Evolutionary conservation across 768 basidiomycete genomes (phyloP).

Genomic region (Botryobasidium botryosum): DNA sequence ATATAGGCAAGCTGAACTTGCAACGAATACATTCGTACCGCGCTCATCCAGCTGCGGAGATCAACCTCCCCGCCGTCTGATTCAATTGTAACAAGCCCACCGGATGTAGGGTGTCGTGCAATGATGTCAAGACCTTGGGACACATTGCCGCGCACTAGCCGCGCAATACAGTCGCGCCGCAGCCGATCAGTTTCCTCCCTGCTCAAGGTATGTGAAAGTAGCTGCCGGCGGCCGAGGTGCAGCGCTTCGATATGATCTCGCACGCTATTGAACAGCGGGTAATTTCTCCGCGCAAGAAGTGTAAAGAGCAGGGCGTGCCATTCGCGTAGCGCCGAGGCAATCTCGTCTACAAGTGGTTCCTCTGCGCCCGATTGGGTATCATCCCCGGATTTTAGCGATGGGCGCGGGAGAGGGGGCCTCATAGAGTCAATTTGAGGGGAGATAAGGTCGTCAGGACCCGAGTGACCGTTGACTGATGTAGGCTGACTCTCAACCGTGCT

Average conservation of each 20-base stretch:
- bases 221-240: slow-evolving; percentile 79
- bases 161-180: slow-evolving; percentile 70
- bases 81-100: slow-evolving; percentile 64
- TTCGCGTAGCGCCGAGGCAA: slow-evolving; percentile 88
- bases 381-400: slow-evolving; percentile 87
- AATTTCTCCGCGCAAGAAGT: slow-evolving; percentile 78
- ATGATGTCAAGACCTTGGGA: slow-evolving; percentile 88
- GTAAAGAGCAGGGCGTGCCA: slow-evolving; percentile 88
- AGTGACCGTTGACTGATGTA: slow-evolving; percentile 14
- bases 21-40: slow-evolving; percentile 81
- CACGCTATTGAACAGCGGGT: slow-evolving; percentile 73
- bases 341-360: slow-evolving; percentile 93
- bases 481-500: slow-evolving; percentile 9
- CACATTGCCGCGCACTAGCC: slow-evolving; percentile 79
- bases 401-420: slow-evolving; percentile 69
- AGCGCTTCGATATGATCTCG: slow-evolving; percentile 80
- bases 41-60: slow-evolving; percentile 70
- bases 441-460: background rate
- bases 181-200: slow-evolving; percentile 71
- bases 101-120: slow-evolving; percentile 87
- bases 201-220: slow-evolving; percentile 74
- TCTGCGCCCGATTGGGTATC: slow-evolving; percentile 68
- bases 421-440: slow-evolving; percentile 28
- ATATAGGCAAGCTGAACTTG: slow-evolving; percentile 71
- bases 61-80: slow-evolving; percentile 66